Conservation (phyloP, 352 stramenopile species). For the Thalassiosira mediterranea region DNA sequence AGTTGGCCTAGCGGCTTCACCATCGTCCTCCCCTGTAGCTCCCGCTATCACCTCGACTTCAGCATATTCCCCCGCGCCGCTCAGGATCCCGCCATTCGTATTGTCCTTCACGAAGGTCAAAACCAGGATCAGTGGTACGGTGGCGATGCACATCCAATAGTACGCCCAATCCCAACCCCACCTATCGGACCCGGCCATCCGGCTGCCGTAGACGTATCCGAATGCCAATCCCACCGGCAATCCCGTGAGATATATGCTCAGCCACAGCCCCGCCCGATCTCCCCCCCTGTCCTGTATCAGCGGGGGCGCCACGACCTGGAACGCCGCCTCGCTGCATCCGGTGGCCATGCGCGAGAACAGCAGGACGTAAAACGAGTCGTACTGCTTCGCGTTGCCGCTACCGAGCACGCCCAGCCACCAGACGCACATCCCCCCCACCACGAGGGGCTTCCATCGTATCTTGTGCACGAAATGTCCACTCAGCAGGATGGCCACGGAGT, state of each 20-base stretch:
- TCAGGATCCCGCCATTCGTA: constrained; percentile 50
- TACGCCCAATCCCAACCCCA: constrained; percentile 59
- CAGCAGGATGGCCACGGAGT: constrained; percentile 89
- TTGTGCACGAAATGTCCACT: constrained; percentile 90
- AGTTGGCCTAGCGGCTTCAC: not conserved
- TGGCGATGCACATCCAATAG: constrained; percentile 44
- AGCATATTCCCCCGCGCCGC: constrained; percentile 23
- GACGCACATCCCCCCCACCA: constrained; percentile 87
- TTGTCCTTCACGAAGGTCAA: constrained; percentile 52
- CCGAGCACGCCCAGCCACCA: constrained; percentile 90
- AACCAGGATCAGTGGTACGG: constrained; percentile 35
- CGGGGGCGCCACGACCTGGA: constrained; percentile 91
- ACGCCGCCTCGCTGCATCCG: constrained; percentile 90
- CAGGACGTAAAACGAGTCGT: constrained; percentile 89
- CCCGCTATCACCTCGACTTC: not conserved
- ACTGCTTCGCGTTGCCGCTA: constrained; percentile 85
- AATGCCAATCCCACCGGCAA: constrained; percentile 81
- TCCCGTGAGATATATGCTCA: constrained; percentile 91
- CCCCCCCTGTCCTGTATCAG: constrained; percentile 91
- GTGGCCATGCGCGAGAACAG: constrained; percentile 88
- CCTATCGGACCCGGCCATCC: constrained; percentile 18
- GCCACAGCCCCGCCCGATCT: constrained; percentile 85
- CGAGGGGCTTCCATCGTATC: constrained; percentile 90
- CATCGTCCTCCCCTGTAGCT: not conserved
- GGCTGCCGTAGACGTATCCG: constrained; percentile 55